These are phyloP conservation scores for Elaeis oleifera DNA, from an alignment of 202 grass and related monocot genomes.

Conservation along the genomic window DNA sequence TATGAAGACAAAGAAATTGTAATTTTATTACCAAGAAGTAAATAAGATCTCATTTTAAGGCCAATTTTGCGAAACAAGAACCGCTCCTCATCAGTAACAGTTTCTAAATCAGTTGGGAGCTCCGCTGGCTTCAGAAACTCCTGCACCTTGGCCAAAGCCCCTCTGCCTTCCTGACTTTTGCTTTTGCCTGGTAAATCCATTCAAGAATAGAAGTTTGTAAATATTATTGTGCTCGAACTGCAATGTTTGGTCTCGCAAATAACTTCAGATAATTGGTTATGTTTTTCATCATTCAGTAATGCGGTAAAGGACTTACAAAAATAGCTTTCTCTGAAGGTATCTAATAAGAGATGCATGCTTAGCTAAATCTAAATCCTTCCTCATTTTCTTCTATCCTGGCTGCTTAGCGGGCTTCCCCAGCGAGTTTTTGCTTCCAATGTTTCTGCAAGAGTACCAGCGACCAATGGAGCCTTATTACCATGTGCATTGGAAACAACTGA, in stretches of 20 bases:
- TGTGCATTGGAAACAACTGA: constrained; percentile 30
- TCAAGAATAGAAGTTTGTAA: too few relatives aligned
- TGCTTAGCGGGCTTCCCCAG: constrained; percentile 51
- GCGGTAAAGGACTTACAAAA: constrained; percentile 45
- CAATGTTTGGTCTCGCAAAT: too few relatives aligned
- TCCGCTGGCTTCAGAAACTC: constrained; percentile 53
- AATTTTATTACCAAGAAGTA: constrained; percentile 59
- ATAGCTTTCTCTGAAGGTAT: constrained; percentile 67
- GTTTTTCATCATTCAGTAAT: not conserved
- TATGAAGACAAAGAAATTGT: constrained; percentile 2
- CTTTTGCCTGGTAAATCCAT: constrained; percentile 43
- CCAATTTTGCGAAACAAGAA: constrained; percentile 65
- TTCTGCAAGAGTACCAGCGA: constrained; percentile 87
- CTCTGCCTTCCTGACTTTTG: constrained; percentile 84
- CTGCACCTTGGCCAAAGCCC: constrained; percentile 78
- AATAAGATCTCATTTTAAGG: constrained; percentile 83
- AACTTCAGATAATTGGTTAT: too few relatives aligned
- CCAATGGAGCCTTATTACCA: constrained; percentile 34
- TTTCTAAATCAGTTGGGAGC: constrained; percentile 89
- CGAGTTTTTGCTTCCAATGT: constrained; percentile 63
- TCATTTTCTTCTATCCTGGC: constrained; percentile 51
- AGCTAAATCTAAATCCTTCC: constrained; percentile 45
- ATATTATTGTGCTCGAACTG: too few relatives aligned
- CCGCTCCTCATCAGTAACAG: constrained; percentile 82
- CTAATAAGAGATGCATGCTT: constrained; percentile 71